Base-by-base conservation (phyloP, 1,284 basidiomycete species). In the Heterobasidion parviporum region DNA sequence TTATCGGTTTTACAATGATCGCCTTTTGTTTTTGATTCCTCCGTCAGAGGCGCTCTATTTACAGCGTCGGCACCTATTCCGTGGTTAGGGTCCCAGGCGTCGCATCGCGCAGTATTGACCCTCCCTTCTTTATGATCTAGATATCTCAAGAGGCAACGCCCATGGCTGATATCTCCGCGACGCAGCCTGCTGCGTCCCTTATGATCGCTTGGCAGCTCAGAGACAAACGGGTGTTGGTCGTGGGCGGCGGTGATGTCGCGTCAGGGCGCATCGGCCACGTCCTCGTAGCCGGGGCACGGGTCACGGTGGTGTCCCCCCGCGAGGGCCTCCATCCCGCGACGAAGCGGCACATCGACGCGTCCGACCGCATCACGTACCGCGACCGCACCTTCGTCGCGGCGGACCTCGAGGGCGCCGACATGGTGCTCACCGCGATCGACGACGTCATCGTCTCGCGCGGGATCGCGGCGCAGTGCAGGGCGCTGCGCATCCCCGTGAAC, bases 341-440 rank as follows among this genome's bases (percentile, higher is more conserved):
- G 4, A 74, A 77, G 61, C 66, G 69, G 47, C 74, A 83, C 66
- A 74, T 89, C 60, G 72, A 75, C 38, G 60, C 65, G 38, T 71
- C 78, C 2, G 66, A 79, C 57, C 80, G 82, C 53, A 83, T 94
- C 66, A 82, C 82, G 1, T 85, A 92, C 71, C 74, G 81, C 60
- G 82, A 91, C 66, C 83, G 92, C 53, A 61, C 72, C 51, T 96
- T 91, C 63, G 80, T 79, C 34, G 67, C 74, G 6, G 72, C 74
- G 26, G 85, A 90, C 58, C 74, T 89, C 49, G 70, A 75, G 16
- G 79, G 77, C 54, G 83, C 83, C 62, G 91, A 94, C 70, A 91
- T 99, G 87, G 92, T 97, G 50, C 82, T 98, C 54, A 96, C 94
- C 2, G 96, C 96, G 12, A 87, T 98, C 52, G 94, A 98, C 74